Conservation (phyloP, 2,329 filamentous ascomycete genomes). For the Paecilomyces sp. region DNA sequence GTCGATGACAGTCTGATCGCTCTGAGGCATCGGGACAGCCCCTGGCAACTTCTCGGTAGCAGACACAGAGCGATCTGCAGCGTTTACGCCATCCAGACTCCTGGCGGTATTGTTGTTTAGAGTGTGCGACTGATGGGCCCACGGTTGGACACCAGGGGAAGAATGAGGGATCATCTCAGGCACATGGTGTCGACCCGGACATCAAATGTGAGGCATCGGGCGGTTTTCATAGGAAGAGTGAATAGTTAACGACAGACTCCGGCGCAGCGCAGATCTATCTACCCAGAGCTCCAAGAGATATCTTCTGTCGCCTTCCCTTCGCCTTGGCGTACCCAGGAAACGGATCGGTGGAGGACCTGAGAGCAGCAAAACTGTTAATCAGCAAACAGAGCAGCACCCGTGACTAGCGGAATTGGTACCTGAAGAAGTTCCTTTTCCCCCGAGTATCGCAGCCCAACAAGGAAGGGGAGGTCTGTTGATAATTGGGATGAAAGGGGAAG, state of each 20-base stretch:
- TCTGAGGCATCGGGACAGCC: slow-evolving; percentile 15
- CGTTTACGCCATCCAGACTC: slow-evolving; percentile 18
- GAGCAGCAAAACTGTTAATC: neutral
- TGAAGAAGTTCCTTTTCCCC: neutral
- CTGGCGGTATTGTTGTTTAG: slow-evolving; percentile 20
- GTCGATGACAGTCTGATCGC: slow-evolving; percentile 27
- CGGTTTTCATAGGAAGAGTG: slow-evolving; percentile 12
- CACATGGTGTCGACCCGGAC: slow-evolving; percentile 27
- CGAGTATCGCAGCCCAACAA: neutral
- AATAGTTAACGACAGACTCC: neutral
- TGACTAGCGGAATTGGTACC: neutral
- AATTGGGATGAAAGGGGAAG: neutral
- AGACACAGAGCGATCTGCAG: slow-evolving; percentile 14
- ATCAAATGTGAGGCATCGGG: slow-evolving; percentile 7
- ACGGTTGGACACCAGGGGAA: slow-evolving; percentile 32
- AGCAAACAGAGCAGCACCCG: neutral
- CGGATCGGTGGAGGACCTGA: neutral
- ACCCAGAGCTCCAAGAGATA: neutral
- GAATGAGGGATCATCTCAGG: slow-evolving; percentile 35
- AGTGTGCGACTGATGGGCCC: slow-evolving; percentile 26
- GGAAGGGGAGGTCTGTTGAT: neutral
- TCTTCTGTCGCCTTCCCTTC: neutral
- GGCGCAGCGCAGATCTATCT: neutral
- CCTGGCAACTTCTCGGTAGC: slow-evolving; percentile 19
- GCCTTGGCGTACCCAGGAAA: neutral